These are phyloP conservation scores for Begonia loranthoides DNA, from an alignment of 306 rosid species.

Conservation along the genomic window DNA sequence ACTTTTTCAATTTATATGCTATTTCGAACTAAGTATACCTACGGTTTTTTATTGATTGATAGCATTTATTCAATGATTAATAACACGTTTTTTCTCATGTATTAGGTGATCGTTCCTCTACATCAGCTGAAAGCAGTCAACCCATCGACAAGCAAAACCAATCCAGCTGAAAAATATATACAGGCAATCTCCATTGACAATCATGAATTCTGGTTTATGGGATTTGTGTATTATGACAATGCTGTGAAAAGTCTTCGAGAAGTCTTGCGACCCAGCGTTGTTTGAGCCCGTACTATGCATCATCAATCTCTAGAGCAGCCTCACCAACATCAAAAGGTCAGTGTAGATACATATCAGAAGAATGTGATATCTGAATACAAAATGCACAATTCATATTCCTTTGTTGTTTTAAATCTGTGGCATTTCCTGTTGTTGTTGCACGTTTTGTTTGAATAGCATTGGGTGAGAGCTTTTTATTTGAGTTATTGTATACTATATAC, in stretches of 20 bases:
- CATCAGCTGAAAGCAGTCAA: conserved; percentile 70
- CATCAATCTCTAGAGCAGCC: not conserved
- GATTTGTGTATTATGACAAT: conserved; percentile 58
- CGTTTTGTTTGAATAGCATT: too few relatives aligned
- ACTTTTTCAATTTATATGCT: too few relatives aligned
- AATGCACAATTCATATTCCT: too few relatives aligned
- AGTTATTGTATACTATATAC: too few relatives aligned
- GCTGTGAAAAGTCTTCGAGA: conserved; percentile 46
- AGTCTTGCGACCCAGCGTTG: conserved; percentile 18
- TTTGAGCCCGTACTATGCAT: not conserved
- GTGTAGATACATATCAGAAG: too few relatives aligned
- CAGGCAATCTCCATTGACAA: conserved; percentile 69
- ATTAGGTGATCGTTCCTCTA: conserved; percentile 68
- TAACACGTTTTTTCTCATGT: conserved; percentile 2
- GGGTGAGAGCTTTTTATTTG: too few relatives aligned
- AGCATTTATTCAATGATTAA: not conserved
- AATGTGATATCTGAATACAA: too few relatives aligned
- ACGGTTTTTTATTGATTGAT: too few relatives aligned
- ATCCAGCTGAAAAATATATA: conserved; percentile 61
- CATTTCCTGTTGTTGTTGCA: too few relatives aligned
- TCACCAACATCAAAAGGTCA: not conserved
- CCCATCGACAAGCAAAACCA: conserved; percentile 60
- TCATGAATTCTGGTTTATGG: conserved; percentile 97
- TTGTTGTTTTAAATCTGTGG: too few relatives aligned
- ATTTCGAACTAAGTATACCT: too few relatives aligned